phyloP scores from a whole-genome alignment of 2,329 filamentous ascomycete genomes.

The Escovopsis weberi region DNA sequence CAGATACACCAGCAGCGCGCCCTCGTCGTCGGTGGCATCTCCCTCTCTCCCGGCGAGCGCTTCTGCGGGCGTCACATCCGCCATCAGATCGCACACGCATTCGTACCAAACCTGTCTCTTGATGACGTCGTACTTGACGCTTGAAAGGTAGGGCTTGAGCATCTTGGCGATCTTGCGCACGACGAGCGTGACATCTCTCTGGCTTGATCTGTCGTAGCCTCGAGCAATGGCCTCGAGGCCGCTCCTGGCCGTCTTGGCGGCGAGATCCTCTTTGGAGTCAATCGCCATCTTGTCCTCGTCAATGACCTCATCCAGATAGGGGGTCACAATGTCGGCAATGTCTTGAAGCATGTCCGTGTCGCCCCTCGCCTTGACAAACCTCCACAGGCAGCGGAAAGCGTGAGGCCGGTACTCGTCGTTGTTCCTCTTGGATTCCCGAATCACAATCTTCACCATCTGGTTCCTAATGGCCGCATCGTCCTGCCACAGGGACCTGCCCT shows the following conservation, averaged over 20 bases:
- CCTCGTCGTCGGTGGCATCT: slow-evolving; percentile 5
- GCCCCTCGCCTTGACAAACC: slow-evolving; percentile 51
- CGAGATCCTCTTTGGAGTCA: slow-evolving; percentile 36
- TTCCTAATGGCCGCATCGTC: slow-evolving; percentile 37
- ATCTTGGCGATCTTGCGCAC: slow-evolving; percentile 25
- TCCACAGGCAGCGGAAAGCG: slow-evolving; percentile 57
- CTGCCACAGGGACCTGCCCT: slow-evolving; percentile 43
- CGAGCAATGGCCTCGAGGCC: slow-evolving; percentile 35
- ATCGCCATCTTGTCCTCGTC: slow-evolving; percentile 56
- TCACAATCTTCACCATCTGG: slow-evolving; percentile 63
- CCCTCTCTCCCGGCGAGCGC: slow-evolving; percentile 3
- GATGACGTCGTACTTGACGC: slow-evolving; percentile 25
- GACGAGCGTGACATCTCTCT: slow-evolving; percentile 22
- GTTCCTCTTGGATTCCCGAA: slow-evolving; percentile 83
- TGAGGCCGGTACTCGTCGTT: slow-evolving; percentile 72
- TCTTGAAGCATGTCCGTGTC: slow-evolving; percentile 58
- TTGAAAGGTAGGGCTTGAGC: slow-evolving; percentile 26
- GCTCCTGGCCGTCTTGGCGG: slow-evolving; percentile 30
- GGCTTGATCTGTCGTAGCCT: slow-evolving; percentile 30
- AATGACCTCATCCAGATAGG: slow-evolving; percentile 43
- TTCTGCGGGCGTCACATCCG: slow-evolving; percentile 19
- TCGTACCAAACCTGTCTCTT: slow-evolving; percentile 39
- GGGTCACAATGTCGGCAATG: slow-evolving; percentile 47
- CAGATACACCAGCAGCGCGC: slow-evolving; percentile 24
- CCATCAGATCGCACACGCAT: slow-evolving; percentile 31